These are phyloP conservation scores for Phytophthora capsici DNA, from an alignment of 352 stramenopile genomes.

Conservation along the genomic window DNA sequence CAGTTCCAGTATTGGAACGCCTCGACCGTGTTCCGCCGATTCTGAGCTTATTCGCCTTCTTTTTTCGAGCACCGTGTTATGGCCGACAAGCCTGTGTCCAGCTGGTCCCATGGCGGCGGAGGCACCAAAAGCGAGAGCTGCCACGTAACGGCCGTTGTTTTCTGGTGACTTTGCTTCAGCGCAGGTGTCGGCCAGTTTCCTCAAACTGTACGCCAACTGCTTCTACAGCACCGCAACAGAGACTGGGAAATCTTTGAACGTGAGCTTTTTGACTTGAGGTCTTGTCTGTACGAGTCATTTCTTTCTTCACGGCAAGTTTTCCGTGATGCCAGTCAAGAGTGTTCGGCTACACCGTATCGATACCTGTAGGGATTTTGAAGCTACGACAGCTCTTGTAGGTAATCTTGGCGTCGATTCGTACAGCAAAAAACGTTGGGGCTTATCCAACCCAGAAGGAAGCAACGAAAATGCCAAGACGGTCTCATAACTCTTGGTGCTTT, in stretches of 20 bases:
- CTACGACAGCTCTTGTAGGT: slow-evolving; percentile 23
- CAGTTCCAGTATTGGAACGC: slow-evolving; percentile 29
- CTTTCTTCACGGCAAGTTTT: too few relatives aligned
- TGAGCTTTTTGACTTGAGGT: slow-evolving; percentile 10
- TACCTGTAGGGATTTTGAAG: background rate
- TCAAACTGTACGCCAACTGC: slow-evolving; percentile 25
- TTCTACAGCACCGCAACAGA: slow-evolving; percentile 27
- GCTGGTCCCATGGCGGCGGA: slow-evolving; percentile 12
- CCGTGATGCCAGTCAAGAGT: background rate
- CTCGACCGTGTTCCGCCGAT: slow-evolving; percentile 24
- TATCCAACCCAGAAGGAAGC: slow-evolving; percentile 34
- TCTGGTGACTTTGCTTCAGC: slow-evolving; percentile 1
- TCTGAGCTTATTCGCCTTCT: slow-evolving; percentile 31
- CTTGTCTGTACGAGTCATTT: too few relatives aligned
- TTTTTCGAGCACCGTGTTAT: slow-evolving; percentile 29
- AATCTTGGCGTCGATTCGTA: slow-evolving; percentile 29
- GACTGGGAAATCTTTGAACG: slow-evolving; percentile 14
- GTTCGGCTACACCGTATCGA: background rate
- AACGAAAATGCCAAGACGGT: slow-evolving; percentile 22
- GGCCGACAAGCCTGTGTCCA: slow-evolving; percentile 9
- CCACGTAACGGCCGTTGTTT: slow-evolving; percentile 29
- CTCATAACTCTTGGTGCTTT: slow-evolving; percentile 27
- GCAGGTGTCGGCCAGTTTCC: slow-evolving; percentile 24
- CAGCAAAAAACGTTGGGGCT: slow-evolving; percentile 29
- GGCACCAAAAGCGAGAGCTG: slow-evolving; percentile 14